Evolutionary conservation across 192 early-diverging fungal species (phyloP).

Genomic region (Physocladia obscura): DNA sequence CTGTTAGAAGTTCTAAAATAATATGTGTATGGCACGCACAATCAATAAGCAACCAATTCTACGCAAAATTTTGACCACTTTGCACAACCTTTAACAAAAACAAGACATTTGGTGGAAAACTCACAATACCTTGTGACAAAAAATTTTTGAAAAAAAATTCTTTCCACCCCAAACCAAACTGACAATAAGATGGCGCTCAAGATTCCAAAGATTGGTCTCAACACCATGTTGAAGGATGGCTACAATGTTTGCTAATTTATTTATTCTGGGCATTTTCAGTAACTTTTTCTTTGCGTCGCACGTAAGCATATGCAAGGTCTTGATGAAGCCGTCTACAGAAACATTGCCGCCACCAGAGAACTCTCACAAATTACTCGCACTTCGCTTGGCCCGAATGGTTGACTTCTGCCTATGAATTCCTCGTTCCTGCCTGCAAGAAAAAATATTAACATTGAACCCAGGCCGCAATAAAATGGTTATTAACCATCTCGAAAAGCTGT

Average conservation of each 20-base stretch:
- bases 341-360: conserved; percentile 93
- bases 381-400: conserved; percentile 95
- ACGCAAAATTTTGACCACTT: no score
- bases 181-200: conserved; percentile 91
- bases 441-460: conserved; percentile 25
- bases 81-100: no score
- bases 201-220: conserved; percentile 78
- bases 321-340: conserved; percentile 92
- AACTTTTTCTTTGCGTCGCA: conserved; percentile 1
- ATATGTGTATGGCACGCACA: no score
- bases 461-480: conserved; percentile 99
- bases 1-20: no score
- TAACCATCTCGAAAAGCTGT: conserved; percentile 97
- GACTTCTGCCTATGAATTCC: not conserved
- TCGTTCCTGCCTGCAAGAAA: not conserved
- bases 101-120: no score
- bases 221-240: conserved; percentile 83
- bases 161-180: no score
- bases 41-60: no score
- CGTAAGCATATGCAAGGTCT: conserved; percentile 84
- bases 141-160: no score
- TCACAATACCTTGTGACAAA: no score
- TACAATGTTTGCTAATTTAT: conserved; percentile 67
- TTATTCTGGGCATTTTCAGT: not conserved
- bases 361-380: conserved; percentile 90